Evolutionary conservation across 176 grass and related monocot species (phyloP), one percentile per base, ranked within the genome.

Genomic region (Elaeis guineensis): DNA sequence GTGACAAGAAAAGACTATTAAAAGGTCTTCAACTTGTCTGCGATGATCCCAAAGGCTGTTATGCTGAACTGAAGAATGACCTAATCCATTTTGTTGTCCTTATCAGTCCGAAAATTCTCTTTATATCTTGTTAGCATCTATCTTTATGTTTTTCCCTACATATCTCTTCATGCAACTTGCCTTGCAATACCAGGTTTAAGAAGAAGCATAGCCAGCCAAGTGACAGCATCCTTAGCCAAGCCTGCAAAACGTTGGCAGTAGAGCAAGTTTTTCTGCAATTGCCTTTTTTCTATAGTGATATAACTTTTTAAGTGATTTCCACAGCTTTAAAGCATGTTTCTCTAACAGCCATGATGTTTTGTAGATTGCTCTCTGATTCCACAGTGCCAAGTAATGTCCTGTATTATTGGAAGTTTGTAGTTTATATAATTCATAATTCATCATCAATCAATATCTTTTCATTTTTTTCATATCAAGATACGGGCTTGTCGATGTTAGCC

Each of bases 361-460:
- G 21, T 56, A 18, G 4, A 54, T n/a, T 60, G 26, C 58, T 29
- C 25, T 50, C 16, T 69, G 6, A 12, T 44, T 71, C 19, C 51
- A 59, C 44, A 26, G 61, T 62, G 50, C 18, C 39, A 62, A 26
- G 56, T 58, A 57, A 63, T 68, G 58, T 49, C 55, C 16, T 63
- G 25, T 35, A 28, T 61, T 28, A 1, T 61, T 61, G 16, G 35
- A 39, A 39, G 9, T 39, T 2, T 39, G 35, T 39, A 39, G 35
- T 39, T 12, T 39, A 39, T 12, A 5, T 39, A 39, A 39, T 12
- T 39, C 9, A 39, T 12, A 39, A 11, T 12, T 39, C 35, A 39
- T 39, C 12, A 39, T 39, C 2, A 12, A 12, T 39, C 9, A 1
- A 39, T 39, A 39, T 39, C 35, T 12, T 39, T 39, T 9, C 6